Conservation (phyloP, 2,329 filamentous ascomycete species). For the Penicillium sp. region DNA sequence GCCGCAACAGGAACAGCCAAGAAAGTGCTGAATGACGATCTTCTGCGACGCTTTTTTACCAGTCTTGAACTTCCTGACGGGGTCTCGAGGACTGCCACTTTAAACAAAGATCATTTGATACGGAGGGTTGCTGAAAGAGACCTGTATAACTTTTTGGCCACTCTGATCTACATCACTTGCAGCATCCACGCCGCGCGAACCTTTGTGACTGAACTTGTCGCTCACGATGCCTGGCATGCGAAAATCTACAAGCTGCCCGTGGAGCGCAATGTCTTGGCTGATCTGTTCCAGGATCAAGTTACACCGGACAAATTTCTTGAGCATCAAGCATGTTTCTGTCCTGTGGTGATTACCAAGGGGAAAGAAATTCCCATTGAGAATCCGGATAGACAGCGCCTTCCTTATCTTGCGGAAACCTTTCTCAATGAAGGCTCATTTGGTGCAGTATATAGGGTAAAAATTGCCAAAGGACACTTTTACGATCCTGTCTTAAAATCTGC, state of each 20-base stretch:
- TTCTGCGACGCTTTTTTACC: background rate
- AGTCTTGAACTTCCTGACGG: background rate
- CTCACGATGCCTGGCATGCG: background rate
- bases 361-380: background rate
- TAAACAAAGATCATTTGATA: background rate
- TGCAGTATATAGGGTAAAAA: conserved; percentile 27
- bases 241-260: background rate
- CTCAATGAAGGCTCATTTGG: conserved; percentile 37
- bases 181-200: conserved; percentile 4
- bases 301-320: background rate
- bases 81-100: background rate
- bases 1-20: background rate
- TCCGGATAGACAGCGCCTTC: conserved; percentile 12
- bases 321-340: conserved; percentile 4
- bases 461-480: conserved; percentile 38
- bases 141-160: conserved; percentile 4
- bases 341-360: background rate
- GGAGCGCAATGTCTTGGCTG: background rate
- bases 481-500: conserved; percentile 14
- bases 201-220: conserved; percentile 1
- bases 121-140: background rate
- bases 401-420: conserved; percentile 35
- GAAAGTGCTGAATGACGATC: background rate
- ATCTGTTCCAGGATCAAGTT: background rate
- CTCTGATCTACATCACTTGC: background rate